Evolutionary conservation across 2,329 filamentous ascomycete species (phyloP), one percentile per base, ranked within the genome.

Genomic region (Claviceps fusiformis): DNA sequence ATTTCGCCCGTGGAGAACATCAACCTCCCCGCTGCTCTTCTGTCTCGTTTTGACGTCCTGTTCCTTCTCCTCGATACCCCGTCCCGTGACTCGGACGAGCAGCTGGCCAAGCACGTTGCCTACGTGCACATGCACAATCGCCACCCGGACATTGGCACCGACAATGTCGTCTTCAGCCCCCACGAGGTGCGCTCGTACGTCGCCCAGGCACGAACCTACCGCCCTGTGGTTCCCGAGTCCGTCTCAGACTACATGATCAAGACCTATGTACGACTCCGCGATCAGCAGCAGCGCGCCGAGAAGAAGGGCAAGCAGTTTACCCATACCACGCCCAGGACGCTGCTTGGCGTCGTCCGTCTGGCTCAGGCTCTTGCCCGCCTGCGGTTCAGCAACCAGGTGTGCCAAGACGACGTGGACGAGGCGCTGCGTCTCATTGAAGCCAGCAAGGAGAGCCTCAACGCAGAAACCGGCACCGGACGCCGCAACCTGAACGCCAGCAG

Each of bases 1-100:
- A 87, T 98, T 63, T 96, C 92, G 0, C 93, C 93, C 0, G 91
- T 98, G 31, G 93, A 98, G 71, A 98, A 98, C 71, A 98, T 98
- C 73, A 98, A 98, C 71, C 83, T 98, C 45, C 93, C 93, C n/a
- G 93, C 93, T 19, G 93, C 93, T 24, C 82, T 98, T 24, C 81
- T 98, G 54, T 96, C 92, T 57, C 89, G 93, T 81, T 98, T 98
- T 72, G 93, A 98, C 69, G 80, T 98, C 62, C 81, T 98, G 62
- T 98, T 97, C 78, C 78, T 98, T 50, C 91, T 98, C 64, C 86
- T 98, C 57, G 93, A 98, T 74, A 95, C 89, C 43, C 92, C 93
- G 2, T 85, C 84, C 19, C 86, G 90, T 59, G 93, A 98, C 62
- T 80, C 82, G 0, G 93, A 98, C 65, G 90, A 95, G 66, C 89